phyloP scores from a whole-genome alignment of 2,329 filamentous ascomycete species.

The Penicillium corylophilum region DNA sequence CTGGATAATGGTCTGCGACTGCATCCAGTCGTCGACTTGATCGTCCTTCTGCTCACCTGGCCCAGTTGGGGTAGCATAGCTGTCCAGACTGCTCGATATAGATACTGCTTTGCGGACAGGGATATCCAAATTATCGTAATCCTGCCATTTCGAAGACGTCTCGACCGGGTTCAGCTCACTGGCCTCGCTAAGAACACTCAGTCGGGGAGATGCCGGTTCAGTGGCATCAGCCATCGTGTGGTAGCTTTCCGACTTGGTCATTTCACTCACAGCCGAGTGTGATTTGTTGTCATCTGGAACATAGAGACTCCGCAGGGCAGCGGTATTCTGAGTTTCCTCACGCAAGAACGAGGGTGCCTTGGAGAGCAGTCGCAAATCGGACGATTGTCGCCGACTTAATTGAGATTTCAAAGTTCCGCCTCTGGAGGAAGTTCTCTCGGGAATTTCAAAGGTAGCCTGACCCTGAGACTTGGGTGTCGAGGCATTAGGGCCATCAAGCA shows the following conservation, averaged over 20 bases:
- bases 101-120: constrained; percentile 25
- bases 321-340: constrained; percentile 37
- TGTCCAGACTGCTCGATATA: constrained; percentile 15
- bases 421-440: constrained; percentile 41
- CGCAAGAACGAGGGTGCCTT: constrained; percentile 43
- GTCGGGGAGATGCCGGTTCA: constrained; percentile 40
- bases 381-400: constrained; percentile 15
- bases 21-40: constrained; percentile 36
- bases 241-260: constrained; percentile 38
- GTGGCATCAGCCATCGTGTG: constrained; percentile 34
- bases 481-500: constrained; percentile 27
- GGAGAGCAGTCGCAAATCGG: constrained; percentile 28
- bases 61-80: constrained; percentile 14
- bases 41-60: constrained; percentile 22
- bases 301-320: constrained; percentile 42
- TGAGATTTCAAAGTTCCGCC: constrained; percentile 20
- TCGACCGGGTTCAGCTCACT: constrained; percentile 41
- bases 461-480: constrained; percentile 29
- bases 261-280: constrained; percentile 25
- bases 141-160: constrained; percentile 18
- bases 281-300: constrained; percentile 29
- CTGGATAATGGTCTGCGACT: constrained; percentile 21
- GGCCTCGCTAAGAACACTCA: constrained; percentile 47
- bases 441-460: constrained; percentile 32
- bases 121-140: constrained; percentile 29